Evolutionary conservation across 192 early-diverging fungal genomes (phyloP).

Genomic region (Umbelopsis sp.): DNA sequence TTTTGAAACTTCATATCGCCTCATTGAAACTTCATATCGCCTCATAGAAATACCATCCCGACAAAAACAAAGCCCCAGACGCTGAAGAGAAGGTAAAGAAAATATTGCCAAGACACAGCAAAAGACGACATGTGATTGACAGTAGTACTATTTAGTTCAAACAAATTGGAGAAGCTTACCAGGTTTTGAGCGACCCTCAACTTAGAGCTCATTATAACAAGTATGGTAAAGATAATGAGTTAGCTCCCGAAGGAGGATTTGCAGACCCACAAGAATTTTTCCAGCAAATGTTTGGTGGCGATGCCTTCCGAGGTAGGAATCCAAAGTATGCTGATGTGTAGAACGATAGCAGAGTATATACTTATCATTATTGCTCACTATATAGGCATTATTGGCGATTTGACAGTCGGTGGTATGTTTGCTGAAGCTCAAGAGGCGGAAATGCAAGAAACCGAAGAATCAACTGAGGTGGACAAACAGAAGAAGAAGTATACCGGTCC

Average conservation of each 20-base stretch:
- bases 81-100: conserved; percentile 69
- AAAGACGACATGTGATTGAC: background rate
- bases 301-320: conserved; percentile 57
- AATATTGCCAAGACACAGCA: background rate
- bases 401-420: conserved; percentile 70
- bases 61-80: conserved; percentile 56
- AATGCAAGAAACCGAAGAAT: conserved; percentile 43
- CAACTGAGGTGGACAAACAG: conserved; percentile 31
- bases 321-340: background rate
- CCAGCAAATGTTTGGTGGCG: conserved; percentile 87
- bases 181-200: conserved; percentile 84
- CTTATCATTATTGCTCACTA: conserved; percentile 20
- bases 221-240: conserved; percentile 66
- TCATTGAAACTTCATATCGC: background rate
- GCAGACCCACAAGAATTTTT: conserved; percentile 85
- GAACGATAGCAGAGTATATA: background rate
- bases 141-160: conserved; percentile 59
- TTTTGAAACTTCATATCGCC: background rate
- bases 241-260: conserved; percentile 49
- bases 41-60: conserved; percentile 42
- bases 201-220: conserved; percentile 81
- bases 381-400: conserved; percentile 84
- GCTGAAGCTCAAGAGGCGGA: conserved; percentile 49
- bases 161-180: conserved; percentile 86
- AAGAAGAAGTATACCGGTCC: conserved; percentile 40